These are phyloP conservation scores for Colletotrichum sublineola DNA, from an alignment of 2,329 filamentous ascomycete genomes.

Conservation along the genomic window DNA sequence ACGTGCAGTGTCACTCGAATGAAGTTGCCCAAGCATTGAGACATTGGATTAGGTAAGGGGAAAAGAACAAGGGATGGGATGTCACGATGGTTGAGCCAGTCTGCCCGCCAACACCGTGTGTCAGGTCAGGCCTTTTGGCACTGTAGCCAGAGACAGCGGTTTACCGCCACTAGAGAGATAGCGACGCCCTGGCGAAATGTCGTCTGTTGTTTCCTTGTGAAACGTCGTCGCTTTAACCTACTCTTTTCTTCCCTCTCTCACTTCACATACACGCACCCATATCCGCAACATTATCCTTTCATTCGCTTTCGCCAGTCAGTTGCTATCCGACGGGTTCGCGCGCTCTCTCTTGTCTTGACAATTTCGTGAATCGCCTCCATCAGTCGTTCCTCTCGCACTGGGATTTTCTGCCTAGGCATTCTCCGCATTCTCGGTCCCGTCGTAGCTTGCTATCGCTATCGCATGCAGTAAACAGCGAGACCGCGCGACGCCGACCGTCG, in stretches of 20 bases:
- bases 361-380: background rate
- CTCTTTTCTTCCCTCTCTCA: background rate
- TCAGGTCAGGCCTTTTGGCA: background rate
- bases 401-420: constrained; percentile 8
- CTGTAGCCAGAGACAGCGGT: background rate
- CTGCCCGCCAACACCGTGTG: constrained; percentile 9
- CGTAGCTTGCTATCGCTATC: constrained; percentile 19
- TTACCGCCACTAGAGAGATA: constrained; percentile 1
- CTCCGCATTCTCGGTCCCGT: constrained; percentile 24
- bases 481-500: constrained; percentile 35
- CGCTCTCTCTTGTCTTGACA: background rate
- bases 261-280: background rate
- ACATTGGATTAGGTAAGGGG: constrained; percentile 11
- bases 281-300: constrained; percentile 2
- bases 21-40: background rate
- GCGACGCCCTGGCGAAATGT: constrained; percentile 2
- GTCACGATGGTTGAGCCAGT: background rate
- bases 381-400: background rate
- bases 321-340: background rate
- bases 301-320: constrained; percentile 1
- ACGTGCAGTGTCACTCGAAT: background rate
- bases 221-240: constrained; percentile 15
- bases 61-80: background rate
- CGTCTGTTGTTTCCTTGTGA: constrained; percentile 11
- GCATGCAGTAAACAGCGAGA: constrained; percentile 33